Conservation (phyloP, 352 stramenopile species). For the Phytophthora europaea region DNA sequence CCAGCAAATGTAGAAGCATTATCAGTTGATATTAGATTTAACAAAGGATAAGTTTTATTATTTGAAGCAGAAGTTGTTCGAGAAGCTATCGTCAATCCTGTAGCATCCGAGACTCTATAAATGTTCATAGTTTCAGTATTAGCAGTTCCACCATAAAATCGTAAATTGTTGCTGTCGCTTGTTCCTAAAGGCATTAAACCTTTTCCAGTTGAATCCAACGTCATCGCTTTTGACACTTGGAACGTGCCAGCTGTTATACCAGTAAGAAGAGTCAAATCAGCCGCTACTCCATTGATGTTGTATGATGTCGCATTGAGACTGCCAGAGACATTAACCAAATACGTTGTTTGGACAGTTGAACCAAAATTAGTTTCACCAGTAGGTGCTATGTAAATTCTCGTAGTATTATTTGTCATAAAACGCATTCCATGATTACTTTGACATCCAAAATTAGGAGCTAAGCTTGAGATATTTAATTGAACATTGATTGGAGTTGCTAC, state of each 20-base stretch:
- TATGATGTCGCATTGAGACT: too few species aligned
- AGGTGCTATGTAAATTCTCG: too few species aligned
- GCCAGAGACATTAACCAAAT: too few species aligned
- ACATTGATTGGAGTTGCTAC: too few species aligned
- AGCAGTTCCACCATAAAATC: constrained; percentile 15
- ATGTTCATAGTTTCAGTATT: constrained; percentile 27
- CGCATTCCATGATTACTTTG: too few species aligned
- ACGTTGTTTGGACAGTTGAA: too few species aligned
- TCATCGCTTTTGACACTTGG: constrained; percentile 23
- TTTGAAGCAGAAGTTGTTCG: constrained; percentile 22
- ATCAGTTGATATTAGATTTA: constrained; percentile 28
- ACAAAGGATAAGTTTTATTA: constrained; percentile 17
- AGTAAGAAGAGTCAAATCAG: neutral
- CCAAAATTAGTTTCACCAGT: too few species aligned
- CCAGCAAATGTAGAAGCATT: constrained; percentile 22
- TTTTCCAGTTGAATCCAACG: constrained; percentile 11
- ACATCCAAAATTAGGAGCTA: too few species aligned
- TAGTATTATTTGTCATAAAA: too few species aligned
- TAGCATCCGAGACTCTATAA: constrained; percentile 24
- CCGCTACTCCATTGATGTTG: too few species aligned
- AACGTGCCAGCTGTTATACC: constrained; percentile 3
- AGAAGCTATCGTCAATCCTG: constrained; percentile 22
- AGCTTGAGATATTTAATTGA: too few species aligned
- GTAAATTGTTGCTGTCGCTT: constrained; percentile 10
- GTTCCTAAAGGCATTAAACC: constrained; percentile 13